Percentiles rank a stretch among this genome's conserved stretches.
Evolutionary conservation across 768 basidiomycete genomes (phyloP).

Genomic region (Mycena olivaceomarginata): DNA sequence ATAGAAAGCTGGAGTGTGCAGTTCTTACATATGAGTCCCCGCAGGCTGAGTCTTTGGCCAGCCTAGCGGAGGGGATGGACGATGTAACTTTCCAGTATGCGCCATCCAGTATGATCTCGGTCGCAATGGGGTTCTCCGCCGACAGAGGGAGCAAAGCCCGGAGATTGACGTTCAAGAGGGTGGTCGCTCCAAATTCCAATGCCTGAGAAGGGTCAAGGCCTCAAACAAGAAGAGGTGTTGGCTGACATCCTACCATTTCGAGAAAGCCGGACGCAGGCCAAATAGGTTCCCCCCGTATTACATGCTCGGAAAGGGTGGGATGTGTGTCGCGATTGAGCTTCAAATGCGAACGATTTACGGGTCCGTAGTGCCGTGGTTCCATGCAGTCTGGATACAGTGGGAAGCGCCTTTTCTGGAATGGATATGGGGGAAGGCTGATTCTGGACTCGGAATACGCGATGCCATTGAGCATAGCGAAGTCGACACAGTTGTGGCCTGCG

Average conservation of each 20-base stretch:
- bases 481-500: slow-evolving; percentile 49
- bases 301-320: slow-evolving; percentile 64
- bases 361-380: slow-evolving; percentile 46
- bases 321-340: slow-evolving; percentile 50
- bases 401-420: slow-evolving; percentile 51
- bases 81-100: slow-evolving; percentile 36
- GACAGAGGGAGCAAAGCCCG: slow-evolving; percentile 20
- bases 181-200: slow-evolving; percentile 54
- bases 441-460: slow-evolving; percentile 3
- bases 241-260: slow-evolving; percentile 55
- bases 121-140: slow-evolving; percentile 8
- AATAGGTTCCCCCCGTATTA: slow-evolving; percentile 65
- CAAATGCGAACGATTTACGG: slow-evolving; percentile 28
- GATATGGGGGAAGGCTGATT: slow-evolving; percentile 45
- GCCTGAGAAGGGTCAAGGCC: slow-evolving; percentile 52
- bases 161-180: slow-evolving; percentile 22
- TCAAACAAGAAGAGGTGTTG: not conserved
- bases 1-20: not conserved
- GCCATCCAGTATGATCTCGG: slow-evolving; percentile 21
- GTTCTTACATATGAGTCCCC: not conserved
- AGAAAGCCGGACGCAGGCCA: slow-evolving; percentile 69
- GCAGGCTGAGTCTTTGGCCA: not conserved
- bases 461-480: slow-evolving; percentile 53
- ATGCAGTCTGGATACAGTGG: slow-evolving; percentile 44
- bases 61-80: not conserved